Evolutionary conservation across 805 yeast species (phyloP).

Genomic region (Ascoidea rubescens): DNA sequence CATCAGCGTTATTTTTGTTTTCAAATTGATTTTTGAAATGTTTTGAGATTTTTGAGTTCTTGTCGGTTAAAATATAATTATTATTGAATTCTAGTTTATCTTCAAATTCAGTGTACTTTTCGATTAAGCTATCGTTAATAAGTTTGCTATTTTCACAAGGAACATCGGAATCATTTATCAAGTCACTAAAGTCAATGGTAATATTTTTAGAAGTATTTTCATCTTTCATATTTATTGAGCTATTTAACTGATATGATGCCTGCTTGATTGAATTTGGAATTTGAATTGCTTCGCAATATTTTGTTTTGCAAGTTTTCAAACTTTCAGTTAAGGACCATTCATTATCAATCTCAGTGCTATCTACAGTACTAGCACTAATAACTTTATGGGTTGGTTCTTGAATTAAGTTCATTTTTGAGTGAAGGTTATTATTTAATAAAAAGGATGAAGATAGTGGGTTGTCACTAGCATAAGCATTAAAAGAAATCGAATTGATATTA

Average conservation of each 20-base stretch:
- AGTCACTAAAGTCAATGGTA: background rate
- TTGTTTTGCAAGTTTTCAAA: background rate
- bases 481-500: background rate
- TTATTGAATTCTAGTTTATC: too few species aligned
- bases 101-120: too few species aligned
- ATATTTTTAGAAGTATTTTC: background rate
- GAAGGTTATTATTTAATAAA: too few species aligned
- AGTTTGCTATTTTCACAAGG: background rate
- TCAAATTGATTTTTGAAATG: too few species aligned
- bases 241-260: background rate
- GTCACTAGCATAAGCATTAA: background rate
- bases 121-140: too few species aligned
- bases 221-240: background rate
- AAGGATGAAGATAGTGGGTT: background rate
- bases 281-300: background rate
- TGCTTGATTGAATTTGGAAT: background rate
- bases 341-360: background rate
- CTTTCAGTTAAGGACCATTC: background rate
- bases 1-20: too few species aligned
- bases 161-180: background rate
- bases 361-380: background rate
- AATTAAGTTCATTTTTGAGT: background rate
- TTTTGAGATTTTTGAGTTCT: too few species aligned
- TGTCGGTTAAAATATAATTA: too few species aligned
- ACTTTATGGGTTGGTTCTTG: background rate